phyloP scores from a whole-genome alignment of 225 moss, liverwort and hornwort genomes.

The Climacium dendroides region DNA sequence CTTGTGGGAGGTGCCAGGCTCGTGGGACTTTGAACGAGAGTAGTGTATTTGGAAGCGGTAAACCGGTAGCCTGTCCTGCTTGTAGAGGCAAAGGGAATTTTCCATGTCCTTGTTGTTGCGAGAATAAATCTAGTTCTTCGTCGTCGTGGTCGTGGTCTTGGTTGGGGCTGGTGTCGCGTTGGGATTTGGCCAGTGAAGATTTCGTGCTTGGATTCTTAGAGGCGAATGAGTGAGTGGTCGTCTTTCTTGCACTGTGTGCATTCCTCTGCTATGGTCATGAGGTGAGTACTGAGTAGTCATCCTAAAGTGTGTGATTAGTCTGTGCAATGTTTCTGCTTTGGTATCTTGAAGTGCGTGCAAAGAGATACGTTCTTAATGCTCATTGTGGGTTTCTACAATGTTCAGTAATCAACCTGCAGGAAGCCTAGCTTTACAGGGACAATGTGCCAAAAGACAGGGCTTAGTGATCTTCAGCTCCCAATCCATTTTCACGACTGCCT shows the following conservation, averaged over 20 bases:
- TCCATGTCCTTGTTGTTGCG: constrained; percentile 44
- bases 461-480: too few relatives aligned
- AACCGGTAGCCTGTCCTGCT: constrained; percentile 23
- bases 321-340: neutral
- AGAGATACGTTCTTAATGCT: too few relatives aligned
- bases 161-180: neutral
- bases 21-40: constrained; percentile 25
- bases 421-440: neutral
- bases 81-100: constrained; percentile 68
- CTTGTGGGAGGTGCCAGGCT: constrained; percentile 54
- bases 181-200: neutral
- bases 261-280: neutral
- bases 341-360: too few relatives aligned
- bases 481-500: too few relatives aligned
- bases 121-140: neutral
- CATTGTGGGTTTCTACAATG: neutral
- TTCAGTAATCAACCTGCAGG: neutral
- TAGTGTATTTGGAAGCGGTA: neutral
- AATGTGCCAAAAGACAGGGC: neutral
- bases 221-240: neutral
- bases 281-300: neutral
- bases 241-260: neutral
- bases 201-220: neutral
- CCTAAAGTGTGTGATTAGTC: too few relatives aligned
- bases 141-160: neutral